Evolutionary conservation across 768 basidiomycete genomes (phyloP).

Genomic region (Leccinum arenicola): DNA sequence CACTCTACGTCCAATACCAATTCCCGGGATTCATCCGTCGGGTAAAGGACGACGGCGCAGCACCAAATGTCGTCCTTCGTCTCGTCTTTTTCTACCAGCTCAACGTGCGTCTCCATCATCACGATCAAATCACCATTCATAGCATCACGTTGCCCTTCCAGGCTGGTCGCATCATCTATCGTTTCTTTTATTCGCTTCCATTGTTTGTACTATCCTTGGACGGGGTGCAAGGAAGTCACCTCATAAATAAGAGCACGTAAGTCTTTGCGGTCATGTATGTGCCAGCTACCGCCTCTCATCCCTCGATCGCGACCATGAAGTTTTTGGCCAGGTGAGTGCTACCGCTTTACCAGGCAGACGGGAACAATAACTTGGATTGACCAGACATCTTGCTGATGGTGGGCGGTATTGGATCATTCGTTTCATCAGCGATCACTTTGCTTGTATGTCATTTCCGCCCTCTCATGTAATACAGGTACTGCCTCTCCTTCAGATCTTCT

Average conservation of each 20-base stretch:
- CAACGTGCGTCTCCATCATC: constrained; percentile 51
- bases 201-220: constrained; percentile 67
- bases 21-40: constrained; percentile 71
- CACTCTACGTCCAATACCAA: constrained; percentile 66
- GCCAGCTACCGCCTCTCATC: constrained; percentile 1
- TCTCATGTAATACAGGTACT: background rate
- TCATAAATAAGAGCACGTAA: constrained; percentile 54
- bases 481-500: constrained; percentile 54
- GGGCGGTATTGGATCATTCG: constrained; percentile 70
- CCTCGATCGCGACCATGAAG: constrained; percentile 29
- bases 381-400: constrained; percentile 70
- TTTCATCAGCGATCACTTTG: constrained; percentile 78
- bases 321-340: constrained; percentile 55
- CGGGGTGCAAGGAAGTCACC: constrained; percentile 49
- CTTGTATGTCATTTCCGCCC: constrained; percentile 46
- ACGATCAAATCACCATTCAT: background rate
- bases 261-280: constrained; percentile 28
- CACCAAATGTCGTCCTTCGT: constrained; percentile 70
- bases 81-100: constrained; percentile 74
- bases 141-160: constrained; percentile 23
- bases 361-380: background rate
- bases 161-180: constrained; percentile 71
- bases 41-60: constrained; percentile 72
- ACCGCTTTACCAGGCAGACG: background rate
- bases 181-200: constrained; percentile 71